Base-by-base conservation (phyloP, 116 monocot species). In the Trichopus zeylanicus region DNA sequence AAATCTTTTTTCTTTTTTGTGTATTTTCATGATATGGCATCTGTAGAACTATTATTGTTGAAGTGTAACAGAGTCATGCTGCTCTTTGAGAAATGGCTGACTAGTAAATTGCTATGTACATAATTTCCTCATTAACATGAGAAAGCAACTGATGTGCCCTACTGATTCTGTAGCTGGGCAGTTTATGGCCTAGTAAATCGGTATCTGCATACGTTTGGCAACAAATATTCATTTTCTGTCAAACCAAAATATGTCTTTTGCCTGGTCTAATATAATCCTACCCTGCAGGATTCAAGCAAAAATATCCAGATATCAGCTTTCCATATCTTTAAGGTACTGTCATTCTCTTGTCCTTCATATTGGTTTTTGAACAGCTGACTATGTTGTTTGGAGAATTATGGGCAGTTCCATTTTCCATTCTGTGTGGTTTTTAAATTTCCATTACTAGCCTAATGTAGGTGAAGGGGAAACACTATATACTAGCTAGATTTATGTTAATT, bases 261-360 rank as follows among this genome's bases (percentile, higher is more conserved):
- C 38, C 29, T 38, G 15, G 19, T 56, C 19, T 62, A 57, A 60
- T 48, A 26, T 29, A 26, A 5, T 47, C 35, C 15, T 49, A 13
- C 55, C 26, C 61, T 82, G 63, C 75, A 98, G 98, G 98, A 98
- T 72, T 73, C 84, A 53, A 98, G 98, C 78, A 98, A 98, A 81
- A 88, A 91, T 69, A 91, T 98, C 57, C 78, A 83, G 74, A 76
- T 88, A 60, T 92, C 82, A 46, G 85, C 98, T 23, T 98, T 98
- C 37, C 88, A 98, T 63, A 78, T 98, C 57, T 91, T 98, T 55
- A 98, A 98, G 98, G 98, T 89, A 64, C 4, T 15, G 23, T 56
- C 48, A n/a, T 26, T 51, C 61, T 10, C 32, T 29, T 56, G 18
- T 42, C 13, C 42, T 42, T 42, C 12, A 4, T 42, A 15, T 42